A percentile compares a stretch with the other conserved stretches of the same genome.
phyloP scores from a whole-genome alignment of 352 stramenopile genomes.

The Phytophthora parvispora region DNA sequence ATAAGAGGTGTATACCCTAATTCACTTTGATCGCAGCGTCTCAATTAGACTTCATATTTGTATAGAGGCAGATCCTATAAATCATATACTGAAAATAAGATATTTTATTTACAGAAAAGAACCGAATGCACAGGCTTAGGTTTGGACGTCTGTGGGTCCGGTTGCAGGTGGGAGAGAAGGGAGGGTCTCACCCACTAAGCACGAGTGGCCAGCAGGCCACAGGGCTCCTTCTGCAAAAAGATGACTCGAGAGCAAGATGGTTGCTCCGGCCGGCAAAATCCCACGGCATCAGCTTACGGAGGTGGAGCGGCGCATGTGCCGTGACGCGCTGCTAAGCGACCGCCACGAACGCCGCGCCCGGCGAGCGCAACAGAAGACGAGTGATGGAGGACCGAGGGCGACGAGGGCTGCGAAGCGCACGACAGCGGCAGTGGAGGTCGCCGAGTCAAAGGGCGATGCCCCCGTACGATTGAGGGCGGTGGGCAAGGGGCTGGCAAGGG shows the following conservation, averaged over 20 bases:
- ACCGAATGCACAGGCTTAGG: constrained; percentile 12
- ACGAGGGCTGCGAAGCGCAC: background rate
- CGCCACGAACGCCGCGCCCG: background rate
- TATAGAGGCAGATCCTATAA: background rate
- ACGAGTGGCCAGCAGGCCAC: background rate
- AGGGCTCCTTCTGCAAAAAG: constrained; percentile 8
- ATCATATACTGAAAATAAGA: background rate
- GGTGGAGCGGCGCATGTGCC: background rate
- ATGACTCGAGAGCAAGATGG: background rate
- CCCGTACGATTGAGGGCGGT: no score
- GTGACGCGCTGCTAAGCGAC: background rate
- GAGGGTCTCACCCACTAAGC: background rate
- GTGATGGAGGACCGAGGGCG: background rate
- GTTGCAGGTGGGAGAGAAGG: background rate
- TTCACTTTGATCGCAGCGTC: no score
- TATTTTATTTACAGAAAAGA: background rate
- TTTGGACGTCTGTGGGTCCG: background rate
- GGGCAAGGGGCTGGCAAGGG: no score
- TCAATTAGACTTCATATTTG: constrained; percentile 5
- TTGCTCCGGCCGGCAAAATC: background rate
- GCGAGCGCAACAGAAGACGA: background rate
- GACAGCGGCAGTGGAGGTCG: background rate
- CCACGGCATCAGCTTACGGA: background rate
- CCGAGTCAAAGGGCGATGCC: constrained; percentile 1
- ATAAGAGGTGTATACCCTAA: constrained; percentile 10